Evolutionary conservation across 202 grass and related monocot genomes (phyloP).

Genomic region (Cymbopogon flexuosus): DNA sequence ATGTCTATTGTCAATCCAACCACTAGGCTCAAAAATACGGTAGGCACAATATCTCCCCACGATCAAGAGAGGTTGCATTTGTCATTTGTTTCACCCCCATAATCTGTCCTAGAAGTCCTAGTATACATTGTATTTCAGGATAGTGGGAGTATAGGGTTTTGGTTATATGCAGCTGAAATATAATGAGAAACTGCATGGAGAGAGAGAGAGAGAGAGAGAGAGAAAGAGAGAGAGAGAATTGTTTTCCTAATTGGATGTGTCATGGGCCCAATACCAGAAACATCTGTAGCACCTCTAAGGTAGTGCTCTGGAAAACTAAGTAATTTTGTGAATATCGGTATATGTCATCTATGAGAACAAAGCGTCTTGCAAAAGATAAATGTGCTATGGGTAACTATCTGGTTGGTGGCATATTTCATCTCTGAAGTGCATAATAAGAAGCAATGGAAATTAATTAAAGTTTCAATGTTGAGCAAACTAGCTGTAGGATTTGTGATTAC

Average conservation of each 20-base stretch:
- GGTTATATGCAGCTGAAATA: not conserved
- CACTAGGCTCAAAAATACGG: not conserved
- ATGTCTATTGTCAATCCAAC: not conserved
- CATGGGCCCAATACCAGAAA: not conserved
- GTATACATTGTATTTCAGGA: not conserved
- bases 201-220: not conserved
- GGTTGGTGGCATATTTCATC: not conserved
- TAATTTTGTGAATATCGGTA: not conserved
- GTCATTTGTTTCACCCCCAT: not conserved
- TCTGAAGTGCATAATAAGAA: constrained; percentile 13
- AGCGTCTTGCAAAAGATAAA: constrained; percentile 12
- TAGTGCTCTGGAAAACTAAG: not conserved
- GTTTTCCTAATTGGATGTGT: not conserved
- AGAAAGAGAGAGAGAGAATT: not conserved
- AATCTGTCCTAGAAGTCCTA: not conserved
- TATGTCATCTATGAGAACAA: not conserved
- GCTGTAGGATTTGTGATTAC: not conserved
- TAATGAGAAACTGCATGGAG: not conserved
- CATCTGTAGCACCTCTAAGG: not conserved
- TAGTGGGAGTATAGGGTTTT: not conserved
- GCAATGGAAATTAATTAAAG: not conserved
- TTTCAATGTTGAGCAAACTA: not conserved
- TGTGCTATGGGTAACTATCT: not conserved
- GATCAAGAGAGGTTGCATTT: not conserved
- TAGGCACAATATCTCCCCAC: not conserved